phyloP scores from a whole-genome alignment of 257 asterid genomes.

The Solanum pennellii region DNA sequence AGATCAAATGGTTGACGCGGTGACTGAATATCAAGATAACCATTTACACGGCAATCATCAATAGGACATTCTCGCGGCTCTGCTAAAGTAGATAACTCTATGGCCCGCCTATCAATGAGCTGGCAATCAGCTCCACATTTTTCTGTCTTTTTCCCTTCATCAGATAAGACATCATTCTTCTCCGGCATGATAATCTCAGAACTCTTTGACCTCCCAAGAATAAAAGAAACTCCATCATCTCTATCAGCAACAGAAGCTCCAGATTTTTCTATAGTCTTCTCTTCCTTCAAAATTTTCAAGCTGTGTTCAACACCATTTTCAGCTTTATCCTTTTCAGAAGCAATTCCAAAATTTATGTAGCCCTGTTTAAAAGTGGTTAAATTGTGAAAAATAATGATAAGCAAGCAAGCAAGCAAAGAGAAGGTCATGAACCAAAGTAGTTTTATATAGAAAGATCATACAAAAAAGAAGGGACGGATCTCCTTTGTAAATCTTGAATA shows the following conservation, averaged over 20 bases:
- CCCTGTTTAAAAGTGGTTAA: constrained; percentile 45
- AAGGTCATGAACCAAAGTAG: background rate
- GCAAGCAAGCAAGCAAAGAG: background rate
- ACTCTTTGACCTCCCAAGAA: constrained; percentile 44
- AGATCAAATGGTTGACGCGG: background rate
- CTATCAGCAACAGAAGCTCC: constrained; percentile 41
- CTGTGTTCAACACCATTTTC: constrained; percentile 39
- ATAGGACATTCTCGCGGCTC: constrained; percentile 13
- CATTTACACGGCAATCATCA: constrained; percentile 24
- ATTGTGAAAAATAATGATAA: constrained; percentile 4
- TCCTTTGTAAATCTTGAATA: constrained; percentile 4
- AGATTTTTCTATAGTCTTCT: constrained; percentile 32
- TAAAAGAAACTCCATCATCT: constrained; percentile 59
- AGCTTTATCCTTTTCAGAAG: constrained; percentile 49
- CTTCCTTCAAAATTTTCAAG: constrained; percentile 45
- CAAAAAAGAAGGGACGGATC: background rate
- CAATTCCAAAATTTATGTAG: constrained; percentile 84
- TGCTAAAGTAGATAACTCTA: constrained; percentile 21
- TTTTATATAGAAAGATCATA: background rate
- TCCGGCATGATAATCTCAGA: constrained; percentile 24
- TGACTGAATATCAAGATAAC: constrained; percentile 19
- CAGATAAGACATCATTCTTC: constrained; percentile 23
- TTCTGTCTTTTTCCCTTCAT: constrained; percentile 26
- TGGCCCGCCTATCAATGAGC: constrained; percentile 15
- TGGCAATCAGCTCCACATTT: constrained; percentile 15